A percentile compares a stretch with the other conserved stretches of the same genome.
Conservation (phyloP, 2,329 filamentous ascomycete genomes). For the Epichloe sibirici region DNA sequence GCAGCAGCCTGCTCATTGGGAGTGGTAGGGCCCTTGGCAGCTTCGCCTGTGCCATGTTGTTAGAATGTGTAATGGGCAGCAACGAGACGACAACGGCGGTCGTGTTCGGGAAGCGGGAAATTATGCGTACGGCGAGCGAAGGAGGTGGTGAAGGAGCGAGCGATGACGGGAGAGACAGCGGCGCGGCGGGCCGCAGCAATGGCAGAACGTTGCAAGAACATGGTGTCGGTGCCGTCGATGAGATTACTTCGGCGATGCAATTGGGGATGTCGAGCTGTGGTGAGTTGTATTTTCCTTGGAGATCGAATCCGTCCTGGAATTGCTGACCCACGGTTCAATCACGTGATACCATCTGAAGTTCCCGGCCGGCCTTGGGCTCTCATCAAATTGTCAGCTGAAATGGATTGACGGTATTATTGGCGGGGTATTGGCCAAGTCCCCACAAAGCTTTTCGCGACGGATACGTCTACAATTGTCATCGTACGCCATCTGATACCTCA, state of each 20-base stretch:
- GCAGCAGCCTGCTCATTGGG: conserved; percentile 26
- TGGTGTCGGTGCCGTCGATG: conserved; percentile 23
- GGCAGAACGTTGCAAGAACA: conserved; percentile 55
- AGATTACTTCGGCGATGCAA: conserved; percentile 3
- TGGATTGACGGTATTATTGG: background rate
- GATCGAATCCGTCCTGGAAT: background rate
- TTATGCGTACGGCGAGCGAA: conserved; percentile 43
- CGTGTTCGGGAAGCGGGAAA: conserved; percentile 14
- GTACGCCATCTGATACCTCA: no score
- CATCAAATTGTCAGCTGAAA: conserved; percentile 7
- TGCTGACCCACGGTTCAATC: conserved; percentile 3
- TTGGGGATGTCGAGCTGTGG: conserved; percentile 6
- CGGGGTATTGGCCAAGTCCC: background rate
- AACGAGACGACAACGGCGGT: conserved; percentile 4
- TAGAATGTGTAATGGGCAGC: background rate
- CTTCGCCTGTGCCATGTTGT: conserved; percentile 20
- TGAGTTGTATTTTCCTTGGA: conserved; percentile 3
- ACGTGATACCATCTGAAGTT: conserved; percentile 5
- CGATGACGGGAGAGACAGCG: conserved; percentile 39
- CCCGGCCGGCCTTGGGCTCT: conserved; percentile 21
- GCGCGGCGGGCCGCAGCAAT: conserved; percentile 46
- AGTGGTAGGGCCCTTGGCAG: conserved; percentile 21
- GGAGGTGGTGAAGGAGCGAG: conserved; percentile 48
- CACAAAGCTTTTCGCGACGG: background rate
- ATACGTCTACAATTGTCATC: background rate